Evolutionary conservation across 2,329 filamentous ascomycete species (phyloP), one percentile per base, ranked within the genome.

Genomic region (Cladobotryum protrusum): DNA sequence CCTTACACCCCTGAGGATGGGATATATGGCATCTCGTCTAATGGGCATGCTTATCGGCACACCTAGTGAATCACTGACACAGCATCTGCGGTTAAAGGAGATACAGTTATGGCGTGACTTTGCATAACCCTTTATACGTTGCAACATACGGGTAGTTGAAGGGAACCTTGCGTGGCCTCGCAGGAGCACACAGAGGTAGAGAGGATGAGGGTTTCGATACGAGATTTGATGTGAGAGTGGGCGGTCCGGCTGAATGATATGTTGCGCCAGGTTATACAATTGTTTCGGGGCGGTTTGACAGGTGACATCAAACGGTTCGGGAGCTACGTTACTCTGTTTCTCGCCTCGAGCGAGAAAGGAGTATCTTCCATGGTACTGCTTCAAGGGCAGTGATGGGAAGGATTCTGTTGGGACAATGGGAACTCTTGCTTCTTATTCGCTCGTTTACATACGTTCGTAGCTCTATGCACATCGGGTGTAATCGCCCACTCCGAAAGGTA

Each of bases 221-320:
- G 24, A 9, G 11, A 8, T 8, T 29, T 29, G 24, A 29, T 29
- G 6, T 9, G 4, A 29, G 24, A 29, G 24, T 29, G 36, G 36
- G 36, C 36, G 11, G 13, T 14, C 6, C 13, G 36, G 19, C 40
- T 8, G 6, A 19, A 42, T 15, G 11, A 11, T 13, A 19, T 24
- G 17, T 43, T 14, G 15, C 40, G 42, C 14, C 19, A 15, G 33
- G 44, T 40, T 11, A 29, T 33, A 35, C 8, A 9, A 13, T 19
- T 48, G 49, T 52, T 52, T 52, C 40, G 49, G 45, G n/a, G 36
- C 11, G 37, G 49, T 52, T 9, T 52, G 45, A 52, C 49, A 52
- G 40, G 49, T 52, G 45, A 52, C 49, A 52, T 52, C 49, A 52
- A 52, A 52, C 49, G 36, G 8, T n/a, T 41, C 15, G 7, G 19